Conservation (phyloP, 208 protist species). For the Porcisia deanei region DNA sequence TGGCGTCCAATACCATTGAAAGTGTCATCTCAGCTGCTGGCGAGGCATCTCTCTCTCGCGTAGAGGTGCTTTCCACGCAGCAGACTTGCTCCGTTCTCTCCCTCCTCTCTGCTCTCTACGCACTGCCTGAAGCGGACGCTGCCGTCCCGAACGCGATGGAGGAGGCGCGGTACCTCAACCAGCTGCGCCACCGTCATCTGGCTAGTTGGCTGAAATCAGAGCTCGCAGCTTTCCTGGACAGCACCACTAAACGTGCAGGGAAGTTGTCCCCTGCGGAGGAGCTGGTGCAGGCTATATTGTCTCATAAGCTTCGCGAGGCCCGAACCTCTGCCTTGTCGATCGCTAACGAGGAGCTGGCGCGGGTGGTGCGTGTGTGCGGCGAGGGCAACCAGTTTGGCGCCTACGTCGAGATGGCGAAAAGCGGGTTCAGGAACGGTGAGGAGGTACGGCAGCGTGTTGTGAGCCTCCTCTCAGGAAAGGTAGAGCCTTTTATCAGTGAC, state of each 20-base stretch:
- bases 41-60: slow-evolving; percentile 28
- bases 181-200: slow-evolving; percentile 79
- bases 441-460: slow-evolving; percentile 76
- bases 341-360: slow-evolving; percentile 58
- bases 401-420: slow-evolving; percentile 67
- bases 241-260: neutral
- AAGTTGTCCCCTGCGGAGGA: slow-evolving; percentile 39
- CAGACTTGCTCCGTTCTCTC: slow-evolving; percentile 64
- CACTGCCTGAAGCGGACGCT: slow-evolving; percentile 69
- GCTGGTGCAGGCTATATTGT: slow-evolving; percentile 81
- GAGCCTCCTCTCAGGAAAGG: slow-evolving; percentile 76
- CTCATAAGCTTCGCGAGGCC: slow-evolving; percentile 71
- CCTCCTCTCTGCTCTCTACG: slow-evolving; percentile 84
- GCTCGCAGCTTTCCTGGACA: slow-evolving; percentile 44
- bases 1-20: slow-evolving; percentile 28
- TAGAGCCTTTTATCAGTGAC: slow-evolving; percentile 79
- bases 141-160: slow-evolving; percentile 60
- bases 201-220: slow-evolving; percentile 71
- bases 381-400: slow-evolving; percentile 85
- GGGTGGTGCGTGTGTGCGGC: slow-evolving; percentile 78
- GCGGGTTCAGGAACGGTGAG: slow-evolving; percentile 40
- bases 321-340: slow-evolving; percentile 41
- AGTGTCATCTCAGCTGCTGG: slow-evolving; percentile 11
- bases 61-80: slow-evolving; percentile 48
- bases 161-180: slow-evolving; percentile 71